Conservation (phyloP, 2,329 filamentous ascomycete species). For the Colletotrichum nymphaeae region DNA sequence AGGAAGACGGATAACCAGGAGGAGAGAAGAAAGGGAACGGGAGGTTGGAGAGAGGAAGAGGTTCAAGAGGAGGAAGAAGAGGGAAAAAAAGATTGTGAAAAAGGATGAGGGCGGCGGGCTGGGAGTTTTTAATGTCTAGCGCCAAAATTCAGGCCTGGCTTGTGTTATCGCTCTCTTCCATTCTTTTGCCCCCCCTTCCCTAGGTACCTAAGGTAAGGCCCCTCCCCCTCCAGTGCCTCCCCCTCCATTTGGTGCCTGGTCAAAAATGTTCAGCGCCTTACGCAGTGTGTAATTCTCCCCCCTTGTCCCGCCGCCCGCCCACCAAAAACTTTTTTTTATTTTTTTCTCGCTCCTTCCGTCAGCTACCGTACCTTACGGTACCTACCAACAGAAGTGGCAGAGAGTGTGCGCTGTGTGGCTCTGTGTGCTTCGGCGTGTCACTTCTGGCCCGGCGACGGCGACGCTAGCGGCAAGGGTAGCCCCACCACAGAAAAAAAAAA, state of each 20-base stretch:
- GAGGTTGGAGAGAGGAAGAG: constrained; percentile 46
- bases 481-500: constrained; percentile 35
- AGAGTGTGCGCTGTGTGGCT: not conserved
- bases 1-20: constrained; percentile 51
- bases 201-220: not conserved
- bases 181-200: not conserved
- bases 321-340: constrained; percentile 39
- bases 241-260: not conserved
- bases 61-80: constrained; percentile 40
- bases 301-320: constrained; percentile 22
- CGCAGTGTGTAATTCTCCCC: not conserved
- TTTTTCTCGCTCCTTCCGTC: constrained; percentile 9
- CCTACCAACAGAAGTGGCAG: not conserved
- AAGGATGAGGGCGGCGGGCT: constrained; percentile 39
- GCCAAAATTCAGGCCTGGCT: constrained; percentile 8
- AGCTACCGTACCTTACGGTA: too few species aligned
- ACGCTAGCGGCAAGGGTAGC: constrained; percentile 35
- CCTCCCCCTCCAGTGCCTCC: too few species aligned
- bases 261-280: not conserved
- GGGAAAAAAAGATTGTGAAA: constrained; percentile 18
- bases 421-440: not conserved
- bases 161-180: constrained; percentile 29
- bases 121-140: constrained; percentile 49
- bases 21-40: constrained; percentile 47
- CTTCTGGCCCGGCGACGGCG: constrained; percentile 35